Evolutionary conservation across 352 stramenopile species (phyloP).

Genomic region (Phytophthora sp.): DNA sequence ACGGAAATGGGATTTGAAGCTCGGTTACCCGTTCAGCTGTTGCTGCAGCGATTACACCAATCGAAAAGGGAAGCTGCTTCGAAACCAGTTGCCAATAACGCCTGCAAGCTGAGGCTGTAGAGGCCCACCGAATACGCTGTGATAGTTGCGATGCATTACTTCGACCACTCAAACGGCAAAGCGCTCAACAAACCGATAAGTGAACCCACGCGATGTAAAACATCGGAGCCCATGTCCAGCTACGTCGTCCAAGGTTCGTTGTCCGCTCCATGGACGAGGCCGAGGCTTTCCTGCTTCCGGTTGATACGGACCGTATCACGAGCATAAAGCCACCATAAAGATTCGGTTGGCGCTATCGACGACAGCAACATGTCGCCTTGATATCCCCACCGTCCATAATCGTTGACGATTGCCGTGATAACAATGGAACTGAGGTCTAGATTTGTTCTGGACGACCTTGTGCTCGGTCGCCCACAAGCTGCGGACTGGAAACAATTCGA

Average conservation of each 20-base stretch:
- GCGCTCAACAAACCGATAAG: not conserved
- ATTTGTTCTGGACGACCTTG: no score
- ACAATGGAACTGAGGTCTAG: no score
- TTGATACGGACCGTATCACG: slow-evolving; percentile 9
- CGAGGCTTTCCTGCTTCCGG: slow-evolving; percentile 20
- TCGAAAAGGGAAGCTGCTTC: slow-evolving; percentile 17
- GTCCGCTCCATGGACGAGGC: slow-evolving; percentile 2
- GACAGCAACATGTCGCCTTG: no score
- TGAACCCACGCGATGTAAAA: not conserved
- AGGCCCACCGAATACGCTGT: slow-evolving; percentile 5
- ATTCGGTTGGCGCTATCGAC: no score
- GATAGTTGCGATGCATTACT: not conserved
- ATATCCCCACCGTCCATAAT: no score
- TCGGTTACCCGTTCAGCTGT: slow-evolving; percentile 14
- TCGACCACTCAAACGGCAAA: not conserved
- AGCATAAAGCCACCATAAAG: not conserved
- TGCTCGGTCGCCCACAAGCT: no score
- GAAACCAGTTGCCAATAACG: slow-evolving; percentile 19
- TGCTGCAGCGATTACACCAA: slow-evolving; percentile 13
- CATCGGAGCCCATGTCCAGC: no score
- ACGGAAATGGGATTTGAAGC: slow-evolving; percentile 15
- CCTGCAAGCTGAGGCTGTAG: slow-evolving; percentile 7
- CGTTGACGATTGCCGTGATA: no score
- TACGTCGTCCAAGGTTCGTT: not conserved
- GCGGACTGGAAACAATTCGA: no score